Conservation (phyloP, 1,139 yeast species). For the Suhomyces bolitotheri region DNA sequence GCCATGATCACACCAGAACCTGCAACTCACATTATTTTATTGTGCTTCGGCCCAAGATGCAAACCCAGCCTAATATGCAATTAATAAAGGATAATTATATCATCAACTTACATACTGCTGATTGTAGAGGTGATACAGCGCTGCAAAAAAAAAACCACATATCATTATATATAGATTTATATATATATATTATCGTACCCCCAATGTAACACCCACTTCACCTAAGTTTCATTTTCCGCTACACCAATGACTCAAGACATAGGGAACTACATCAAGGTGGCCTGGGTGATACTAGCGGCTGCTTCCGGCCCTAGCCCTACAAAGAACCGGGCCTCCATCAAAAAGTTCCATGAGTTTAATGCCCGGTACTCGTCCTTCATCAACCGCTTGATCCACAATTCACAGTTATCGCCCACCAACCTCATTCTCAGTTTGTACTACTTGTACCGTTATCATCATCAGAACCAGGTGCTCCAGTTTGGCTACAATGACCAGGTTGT, state of each 20-base stretch:
- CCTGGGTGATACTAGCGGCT: constrained; percentile 16
- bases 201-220: too few relatives aligned
- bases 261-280: constrained; percentile 14
- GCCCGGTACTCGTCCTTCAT: constrained; percentile 24
- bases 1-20: constrained; percentile 6
- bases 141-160: constrained; percentile 9
- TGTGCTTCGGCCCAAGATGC: constrained; percentile 2
- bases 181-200: too few relatives aligned
- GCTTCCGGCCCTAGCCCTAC: constrained; percentile 1
- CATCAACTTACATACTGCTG: constrained; percentile 6
- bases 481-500: constrained; percentile 5
- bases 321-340: constrained; percentile 5
- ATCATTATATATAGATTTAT: too few relatives aligned
- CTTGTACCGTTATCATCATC: constrained; percentile 28
- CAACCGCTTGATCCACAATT: constrained; percentile 24
- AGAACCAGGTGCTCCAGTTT: constrained; percentile 14
- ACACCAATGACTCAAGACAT: constrained; percentile 7
- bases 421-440: constrained; percentile 34
- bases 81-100: constrained; percentile 9
- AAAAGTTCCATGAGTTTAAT: constrained; percentile 16
- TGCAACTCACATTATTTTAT: constrained; percentile 7
- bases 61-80: constrained; percentile 8
- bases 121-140: constrained; percentile 6
- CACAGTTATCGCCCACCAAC: constrained; percentile 34
- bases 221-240: constrained; percentile 1